These are phyloP conservation scores for Albophoma yamanashiensis DNA, from an alignment of 2,329 filamentous ascomycete genomes.

Conservation along the genomic window DNA sequence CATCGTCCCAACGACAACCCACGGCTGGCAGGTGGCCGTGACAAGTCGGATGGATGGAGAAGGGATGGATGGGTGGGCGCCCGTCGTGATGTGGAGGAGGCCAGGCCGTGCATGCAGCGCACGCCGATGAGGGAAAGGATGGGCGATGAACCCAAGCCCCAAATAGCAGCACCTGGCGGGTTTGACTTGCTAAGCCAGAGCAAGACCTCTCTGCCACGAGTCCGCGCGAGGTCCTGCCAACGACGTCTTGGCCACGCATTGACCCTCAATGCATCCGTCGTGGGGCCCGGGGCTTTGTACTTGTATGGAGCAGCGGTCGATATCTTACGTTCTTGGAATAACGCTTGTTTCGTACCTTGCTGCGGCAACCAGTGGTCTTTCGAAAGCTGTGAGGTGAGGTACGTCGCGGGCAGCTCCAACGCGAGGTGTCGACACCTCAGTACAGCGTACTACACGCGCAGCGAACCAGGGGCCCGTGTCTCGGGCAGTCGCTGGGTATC, in stretches of 20 bases:
- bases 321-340: background rate
- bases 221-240: background rate
- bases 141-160: background rate
- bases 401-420: no score
- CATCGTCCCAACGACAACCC: background rate
- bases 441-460: no score
- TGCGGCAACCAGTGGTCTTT: no score
- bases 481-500: no score
- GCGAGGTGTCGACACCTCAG: background rate
- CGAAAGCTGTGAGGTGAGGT: no score
- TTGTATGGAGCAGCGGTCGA: no score
- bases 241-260: background rate
- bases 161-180: background rate
- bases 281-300: background rate
- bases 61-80: background rate
- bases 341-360: no score
- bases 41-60: background rate
- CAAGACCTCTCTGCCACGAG: no score
- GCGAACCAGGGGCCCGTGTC: no score
- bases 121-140: background rate
- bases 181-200: background rate
- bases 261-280: background rate
- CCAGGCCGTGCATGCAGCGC: background rate
- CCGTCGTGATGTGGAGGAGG: background rate
- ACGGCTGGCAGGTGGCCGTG: background rate